Evolutionary conservation across 2,329 filamentous ascomycete species (phyloP).

Genomic region (Raffaelea arxii): DNA sequence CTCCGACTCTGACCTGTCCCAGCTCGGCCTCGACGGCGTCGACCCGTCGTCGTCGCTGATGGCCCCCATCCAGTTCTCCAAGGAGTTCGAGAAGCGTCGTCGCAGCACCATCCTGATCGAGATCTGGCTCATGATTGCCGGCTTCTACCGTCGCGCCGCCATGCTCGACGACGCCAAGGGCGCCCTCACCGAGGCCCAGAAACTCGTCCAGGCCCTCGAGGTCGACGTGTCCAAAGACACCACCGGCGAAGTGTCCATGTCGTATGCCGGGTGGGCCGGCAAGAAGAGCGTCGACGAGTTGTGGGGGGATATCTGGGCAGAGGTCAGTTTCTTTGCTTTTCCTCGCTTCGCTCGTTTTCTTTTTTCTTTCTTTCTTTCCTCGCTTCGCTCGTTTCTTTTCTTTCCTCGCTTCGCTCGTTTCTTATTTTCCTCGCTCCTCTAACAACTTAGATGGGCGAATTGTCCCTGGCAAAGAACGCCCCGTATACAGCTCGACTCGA

Average conservation of each 20-base stretch:
- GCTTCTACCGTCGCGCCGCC: conserved; percentile 73
- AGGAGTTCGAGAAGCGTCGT: conserved; percentile 40
- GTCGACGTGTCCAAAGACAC: conserved; percentile 51
- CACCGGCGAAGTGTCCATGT: conserved; percentile 48
- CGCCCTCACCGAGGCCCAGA: conserved; percentile 72
- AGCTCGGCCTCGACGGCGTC: conserved; percentile 25
- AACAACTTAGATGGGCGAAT: conserved; percentile 48
- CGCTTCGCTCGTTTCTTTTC: too few relatives aligned
- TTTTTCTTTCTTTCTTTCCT: not conserved
- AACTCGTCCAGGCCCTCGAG: conserved; percentile 64
- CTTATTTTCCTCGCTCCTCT: not conserved
- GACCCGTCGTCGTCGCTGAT: conserved; percentile 37
- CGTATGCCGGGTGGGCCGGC: conserved; percentile 64
- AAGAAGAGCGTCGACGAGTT: conserved; percentile 74
- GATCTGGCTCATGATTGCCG: conserved; percentile 85
- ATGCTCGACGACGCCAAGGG: conserved; percentile 72
- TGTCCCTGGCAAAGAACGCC: conserved; percentile 50
- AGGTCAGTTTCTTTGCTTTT: conserved; percentile 50
- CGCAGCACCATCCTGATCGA: conserved; percentile 53
- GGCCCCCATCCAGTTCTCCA: conserved; percentile 44
- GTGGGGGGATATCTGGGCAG: conserved; percentile 73
- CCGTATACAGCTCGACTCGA: conserved; percentile 62
- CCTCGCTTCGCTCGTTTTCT: too few relatives aligned
- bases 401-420: not conserved
- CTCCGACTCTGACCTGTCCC: too few relatives aligned